phyloP scores from a whole-genome alignment of 2,329 filamentous ascomycete genomes.

The Epichloe scottii region DNA sequence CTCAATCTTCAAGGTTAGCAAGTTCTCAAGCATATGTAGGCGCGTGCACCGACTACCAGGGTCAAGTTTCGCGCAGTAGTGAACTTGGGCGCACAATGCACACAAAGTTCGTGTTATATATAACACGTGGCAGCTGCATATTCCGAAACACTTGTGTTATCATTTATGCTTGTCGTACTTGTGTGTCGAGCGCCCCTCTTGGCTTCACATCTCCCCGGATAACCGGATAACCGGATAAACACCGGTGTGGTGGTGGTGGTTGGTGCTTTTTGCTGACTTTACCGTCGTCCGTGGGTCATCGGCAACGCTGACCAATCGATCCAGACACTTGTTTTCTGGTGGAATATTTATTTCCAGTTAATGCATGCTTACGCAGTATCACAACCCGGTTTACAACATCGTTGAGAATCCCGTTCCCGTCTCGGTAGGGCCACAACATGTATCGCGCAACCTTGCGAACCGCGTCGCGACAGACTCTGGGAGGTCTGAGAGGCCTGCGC shows the following conservation, averaged over 20 bases:
- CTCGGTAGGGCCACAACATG: conserved; percentile 23
- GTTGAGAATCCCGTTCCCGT: background rate
- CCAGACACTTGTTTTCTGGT: background rate
- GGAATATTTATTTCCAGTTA: background rate
- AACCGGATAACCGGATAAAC: conserved; percentile 1
- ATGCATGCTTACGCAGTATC: background rate
- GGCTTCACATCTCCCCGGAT: background rate
- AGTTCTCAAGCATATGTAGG: too few relatives aligned
- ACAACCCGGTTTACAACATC: background rate
- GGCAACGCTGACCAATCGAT: conserved; percentile 5
- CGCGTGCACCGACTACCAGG: too few relatives aligned
- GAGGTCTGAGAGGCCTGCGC: conserved; percentile 26
- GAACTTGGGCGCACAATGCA: too few relatives aligned
- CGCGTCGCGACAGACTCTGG: conserved; percentile 31
- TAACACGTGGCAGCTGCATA: conserved; percentile 2
- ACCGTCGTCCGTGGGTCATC: background rate
- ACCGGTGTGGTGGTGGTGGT: background rate
- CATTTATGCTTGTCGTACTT: background rate
- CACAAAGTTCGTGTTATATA: too few relatives aligned
- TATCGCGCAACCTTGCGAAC: conserved; percentile 40
- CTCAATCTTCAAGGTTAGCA: too few relatives aligned
- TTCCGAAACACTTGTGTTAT: background rate
- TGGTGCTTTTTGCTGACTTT: background rate
- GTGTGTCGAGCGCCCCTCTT: background rate
- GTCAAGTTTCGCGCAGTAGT: too few relatives aligned